Evolutionary conservation across 2,329 filamentous ascomycete genomes (phyloP).

Genomic region (Pseudogymnoascus sp.): DNA sequence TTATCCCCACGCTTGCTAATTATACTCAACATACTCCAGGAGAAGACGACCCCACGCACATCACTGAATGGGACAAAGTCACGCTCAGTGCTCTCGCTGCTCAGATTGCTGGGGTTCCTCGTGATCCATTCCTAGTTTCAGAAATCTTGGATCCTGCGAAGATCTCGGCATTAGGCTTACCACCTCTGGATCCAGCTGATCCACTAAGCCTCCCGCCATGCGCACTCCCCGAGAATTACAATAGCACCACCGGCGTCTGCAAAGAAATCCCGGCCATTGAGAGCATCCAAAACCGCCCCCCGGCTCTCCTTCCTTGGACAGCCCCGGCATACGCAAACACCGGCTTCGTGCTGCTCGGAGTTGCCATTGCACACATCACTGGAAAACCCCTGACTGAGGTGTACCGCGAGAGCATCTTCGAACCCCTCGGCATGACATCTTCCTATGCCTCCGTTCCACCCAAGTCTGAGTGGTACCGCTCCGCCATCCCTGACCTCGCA

Average conservation of each 20-base stretch:
- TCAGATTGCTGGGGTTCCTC: constrained; percentile 27
- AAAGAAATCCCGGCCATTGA: constrained; percentile 13
- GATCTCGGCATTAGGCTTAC: not conserved
- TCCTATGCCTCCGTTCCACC: constrained; percentile 33
- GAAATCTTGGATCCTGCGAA: constrained; percentile 12
- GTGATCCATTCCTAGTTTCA: constrained; percentile 22
- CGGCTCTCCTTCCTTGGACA: constrained; percentile 37
- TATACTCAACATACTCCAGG: not conserved
- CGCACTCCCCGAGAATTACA: constrained; percentile 3
- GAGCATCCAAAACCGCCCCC: constrained; percentile 29
- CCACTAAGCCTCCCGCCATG: constrained; percentile 15
- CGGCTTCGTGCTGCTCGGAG: constrained; percentile 38
- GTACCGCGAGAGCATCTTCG: constrained; percentile 35
- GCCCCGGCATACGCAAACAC: constrained; percentile 44
- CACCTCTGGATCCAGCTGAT: constrained; percentile 10
- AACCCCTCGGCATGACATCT: constrained; percentile 36
- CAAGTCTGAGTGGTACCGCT: constrained; percentile 10
- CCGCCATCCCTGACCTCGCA: constrained; percentile 28
- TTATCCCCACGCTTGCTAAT: constrained; percentile 27
- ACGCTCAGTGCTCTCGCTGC: constrained; percentile 29
- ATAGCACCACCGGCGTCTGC: not conserved
- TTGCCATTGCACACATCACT: constrained; percentile 39
- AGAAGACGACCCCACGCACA: constrained; percentile 19
- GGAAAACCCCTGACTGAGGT: constrained; percentile 35
- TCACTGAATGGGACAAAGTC: constrained; percentile 29